Conservation (phyloP, 169 alveolate species). For the Cryptosporidium xiaoi region DNA sequence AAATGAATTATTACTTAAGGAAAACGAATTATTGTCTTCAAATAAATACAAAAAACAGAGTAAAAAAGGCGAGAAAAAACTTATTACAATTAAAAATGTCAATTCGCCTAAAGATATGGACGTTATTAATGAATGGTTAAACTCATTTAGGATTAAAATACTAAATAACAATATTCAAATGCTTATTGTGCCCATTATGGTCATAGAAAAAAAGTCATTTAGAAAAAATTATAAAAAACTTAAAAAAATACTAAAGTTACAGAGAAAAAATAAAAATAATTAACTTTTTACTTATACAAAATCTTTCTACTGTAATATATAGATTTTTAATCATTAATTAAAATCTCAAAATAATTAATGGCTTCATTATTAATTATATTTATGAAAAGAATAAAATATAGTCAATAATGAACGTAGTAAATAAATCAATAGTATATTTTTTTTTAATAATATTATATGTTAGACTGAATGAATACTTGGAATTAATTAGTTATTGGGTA, state of each 20-base stretch:
- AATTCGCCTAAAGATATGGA: slow-evolving; percentile 74
- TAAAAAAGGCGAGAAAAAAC: slow-evolving; percentile 23
- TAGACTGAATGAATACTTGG: too few species aligned
- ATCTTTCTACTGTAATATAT: too few species aligned
- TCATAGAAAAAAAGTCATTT: slow-evolving; percentile 40
- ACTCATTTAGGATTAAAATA: slow-evolving; percentile 29
- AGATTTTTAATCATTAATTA: too few species aligned
- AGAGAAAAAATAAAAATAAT: slow-evolving; percentile 35
- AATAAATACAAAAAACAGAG: slow-evolving; percentile 16
- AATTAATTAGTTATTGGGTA: too few species aligned
- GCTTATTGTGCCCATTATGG: slow-evolving; percentile 63
- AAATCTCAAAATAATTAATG: too few species aligned
- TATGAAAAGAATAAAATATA: too few species aligned
- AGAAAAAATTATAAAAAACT: slow-evolving; percentile 50
- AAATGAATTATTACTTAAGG: slow-evolving; percentile 33
- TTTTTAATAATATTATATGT: too few species aligned
- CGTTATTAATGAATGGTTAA: slow-evolving; percentile 37
- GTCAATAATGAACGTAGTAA: too few species aligned
- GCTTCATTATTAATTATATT: too few species aligned
- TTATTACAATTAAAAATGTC: slow-evolving; percentile 38
- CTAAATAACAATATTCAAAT: slow-evolving; percentile 50
- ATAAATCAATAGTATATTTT: too few species aligned
- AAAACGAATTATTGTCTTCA: slow-evolving; percentile 27
- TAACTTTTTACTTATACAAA: not conserved
- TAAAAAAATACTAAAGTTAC: slow-evolving; percentile 38